Conservation (phyloP, 1,284 basidiomycete species). For the Phenoliferia sp. region DNA sequence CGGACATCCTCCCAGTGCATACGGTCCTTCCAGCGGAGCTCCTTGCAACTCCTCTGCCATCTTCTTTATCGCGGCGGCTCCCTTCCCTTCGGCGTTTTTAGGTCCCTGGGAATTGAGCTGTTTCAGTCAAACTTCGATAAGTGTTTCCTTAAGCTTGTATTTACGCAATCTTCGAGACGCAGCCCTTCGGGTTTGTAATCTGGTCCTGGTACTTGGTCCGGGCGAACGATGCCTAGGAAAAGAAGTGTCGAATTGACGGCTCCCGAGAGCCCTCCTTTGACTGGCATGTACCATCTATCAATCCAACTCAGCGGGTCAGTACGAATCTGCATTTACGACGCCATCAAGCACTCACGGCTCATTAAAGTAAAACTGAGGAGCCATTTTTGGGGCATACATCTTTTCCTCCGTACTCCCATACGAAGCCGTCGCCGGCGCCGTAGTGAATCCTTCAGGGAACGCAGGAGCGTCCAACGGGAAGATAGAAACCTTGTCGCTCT, state of each 20-base stretch:
- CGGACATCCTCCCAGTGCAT: constrained; percentile 1
- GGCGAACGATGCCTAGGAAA: background rate
- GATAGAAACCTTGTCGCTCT: background rate
- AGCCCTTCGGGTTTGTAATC: background rate
- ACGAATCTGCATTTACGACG: background rate
- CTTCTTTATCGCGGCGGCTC: background rate
- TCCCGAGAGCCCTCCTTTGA: background rate
- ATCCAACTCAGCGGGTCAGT: background rate
- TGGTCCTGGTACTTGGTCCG: background rate
- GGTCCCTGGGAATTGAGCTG: background rate
- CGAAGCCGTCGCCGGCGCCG: background rate
- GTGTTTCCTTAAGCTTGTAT: too few relatives aligned
- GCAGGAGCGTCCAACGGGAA: background rate
- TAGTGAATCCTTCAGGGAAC: background rate
- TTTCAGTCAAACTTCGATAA: background rate
- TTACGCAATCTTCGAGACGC: background rate
- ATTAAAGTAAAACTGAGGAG: background rate
- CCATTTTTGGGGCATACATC: background rate
- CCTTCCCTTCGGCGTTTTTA: background rate
- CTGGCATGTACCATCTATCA: background rate
- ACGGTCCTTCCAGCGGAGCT: background rate
- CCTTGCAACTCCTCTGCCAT: constrained; percentile 2
- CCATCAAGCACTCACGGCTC: background rate
- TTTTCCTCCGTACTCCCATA: background rate
- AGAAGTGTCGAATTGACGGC: background rate